Conservation (phyloP, 805 yeast genomes). For the Yarrowia deformans region DNA sequence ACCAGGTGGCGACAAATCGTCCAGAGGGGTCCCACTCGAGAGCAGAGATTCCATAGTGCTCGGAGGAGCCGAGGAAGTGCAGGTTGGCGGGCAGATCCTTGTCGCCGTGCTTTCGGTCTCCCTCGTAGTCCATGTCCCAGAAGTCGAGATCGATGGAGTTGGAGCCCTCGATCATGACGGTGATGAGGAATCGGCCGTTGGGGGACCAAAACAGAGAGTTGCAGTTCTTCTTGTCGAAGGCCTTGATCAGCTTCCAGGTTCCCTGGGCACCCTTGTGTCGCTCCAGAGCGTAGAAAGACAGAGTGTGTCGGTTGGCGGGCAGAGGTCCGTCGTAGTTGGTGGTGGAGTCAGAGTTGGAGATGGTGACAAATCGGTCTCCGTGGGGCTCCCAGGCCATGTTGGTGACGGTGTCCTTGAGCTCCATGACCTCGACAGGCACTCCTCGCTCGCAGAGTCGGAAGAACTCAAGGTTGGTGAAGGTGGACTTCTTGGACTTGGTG, state of each 20-base stretch:
- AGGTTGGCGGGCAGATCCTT: conserved; percentile 64
- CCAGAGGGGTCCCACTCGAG: conserved; percentile 97
- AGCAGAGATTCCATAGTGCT: conserved; percentile 79
- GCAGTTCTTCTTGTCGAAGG: conserved; percentile 65
- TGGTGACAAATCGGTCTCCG: conserved; percentile 83
- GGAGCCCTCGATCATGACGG: conserved; percentile 56
- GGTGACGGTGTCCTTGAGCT: conserved; percentile 85
- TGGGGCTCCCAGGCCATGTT: conserved; percentile 97
- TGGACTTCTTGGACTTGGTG: conserved; percentile 91
- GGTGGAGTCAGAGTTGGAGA: conserved; percentile 62
- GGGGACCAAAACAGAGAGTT: conserved; percentile 90
- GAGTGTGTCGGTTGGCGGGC: conserved; percentile 56
- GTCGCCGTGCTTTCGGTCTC: conserved; percentile 59
- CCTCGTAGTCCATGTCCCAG: conserved; percentile 85
- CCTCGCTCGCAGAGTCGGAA: conserved; percentile 87
- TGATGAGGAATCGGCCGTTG: conserved; percentile 81
- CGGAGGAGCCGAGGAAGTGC: conserved; percentile 67
- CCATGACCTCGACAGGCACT: conserved; percentile 93
- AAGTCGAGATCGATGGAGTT: conserved; percentile 74
- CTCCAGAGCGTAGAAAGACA: conserved; percentile 86
- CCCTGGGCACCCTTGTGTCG: conserved; percentile 58
- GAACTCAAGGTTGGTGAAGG: conserved; percentile 89
- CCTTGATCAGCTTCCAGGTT: conserved; percentile 67
- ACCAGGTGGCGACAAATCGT: conserved; percentile 85
- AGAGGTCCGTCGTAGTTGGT: conserved; percentile 43